A percentile compares a stretch with the other conserved stretches of the same genome.
These are phyloP conservation scores for Lathyrus sativus DNA, from an alignment of 306 rosid genomes.

Conservation along the genomic window DNA sequence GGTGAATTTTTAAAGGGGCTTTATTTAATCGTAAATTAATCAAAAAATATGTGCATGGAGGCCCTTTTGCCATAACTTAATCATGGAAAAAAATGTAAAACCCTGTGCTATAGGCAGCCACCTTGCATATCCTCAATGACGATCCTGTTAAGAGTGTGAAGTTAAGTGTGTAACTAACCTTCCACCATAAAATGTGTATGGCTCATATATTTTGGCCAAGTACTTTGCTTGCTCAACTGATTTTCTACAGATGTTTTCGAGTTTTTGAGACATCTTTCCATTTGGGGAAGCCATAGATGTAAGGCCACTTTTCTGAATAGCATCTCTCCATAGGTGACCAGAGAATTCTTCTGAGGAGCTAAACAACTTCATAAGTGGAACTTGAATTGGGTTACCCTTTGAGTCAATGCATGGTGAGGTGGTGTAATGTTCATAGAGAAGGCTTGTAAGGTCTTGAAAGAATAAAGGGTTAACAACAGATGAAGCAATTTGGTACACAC, in stretches of 20 bases:
- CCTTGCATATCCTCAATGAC: too few relatives aligned
- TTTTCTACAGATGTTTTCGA: conserved; percentile 70
- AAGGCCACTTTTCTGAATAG: conserved; percentile 57
- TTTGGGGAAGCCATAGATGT: conserved; percentile 55
- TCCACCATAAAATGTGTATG: conserved; percentile 45
- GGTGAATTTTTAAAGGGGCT: too few relatives aligned
- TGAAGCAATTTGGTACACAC: conserved; percentile 86
- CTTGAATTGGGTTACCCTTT: conserved; percentile 75
- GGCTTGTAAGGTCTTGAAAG: conserved; percentile 59
- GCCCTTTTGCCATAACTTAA: too few relatives aligned
- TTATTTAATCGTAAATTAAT: too few relatives aligned
- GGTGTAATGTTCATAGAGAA: conserved; percentile 69
- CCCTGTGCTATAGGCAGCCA: too few relatives aligned
- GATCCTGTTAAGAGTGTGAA: conserved; percentile 9
- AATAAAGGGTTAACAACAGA: conserved; percentile 79
- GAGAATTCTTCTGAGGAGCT: conserved; percentile 82
- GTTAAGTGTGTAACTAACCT: conserved; percentile 54
- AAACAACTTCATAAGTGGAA: conserved; percentile 80
- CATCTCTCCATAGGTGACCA: conserved; percentile 76
- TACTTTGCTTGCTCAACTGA: conserved; percentile 89
- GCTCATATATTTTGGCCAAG: conserved; percentile 46
- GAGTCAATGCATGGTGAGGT: conserved; percentile 72
- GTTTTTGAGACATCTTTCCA: conserved; percentile 58
- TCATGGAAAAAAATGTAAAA: too few relatives aligned
- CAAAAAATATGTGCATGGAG: too few relatives aligned